Percentiles rank a stretch among this genome's conserved stretches.
Evolutionary conservation across 192 early-diverging fungal genomes (phyloP).

Genomic region (Dissophora globulifera): DNA sequence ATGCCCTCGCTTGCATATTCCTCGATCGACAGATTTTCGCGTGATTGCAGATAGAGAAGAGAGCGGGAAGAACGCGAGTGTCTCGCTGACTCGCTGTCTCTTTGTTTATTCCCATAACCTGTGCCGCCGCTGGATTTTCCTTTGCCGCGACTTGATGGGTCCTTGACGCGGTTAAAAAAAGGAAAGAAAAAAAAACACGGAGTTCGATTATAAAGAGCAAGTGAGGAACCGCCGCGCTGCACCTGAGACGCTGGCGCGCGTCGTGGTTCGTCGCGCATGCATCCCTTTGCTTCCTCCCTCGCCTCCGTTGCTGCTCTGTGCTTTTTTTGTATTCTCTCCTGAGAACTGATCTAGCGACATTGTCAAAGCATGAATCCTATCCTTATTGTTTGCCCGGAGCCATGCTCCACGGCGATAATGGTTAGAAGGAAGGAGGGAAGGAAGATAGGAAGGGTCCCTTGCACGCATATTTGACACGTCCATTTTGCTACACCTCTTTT

Average conservation of each 20-base stretch:
- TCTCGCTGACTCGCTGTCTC: too few species aligned
- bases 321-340: constrained; percentile 9
- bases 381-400: background rate
- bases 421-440: too few species aligned
- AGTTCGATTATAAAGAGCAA: too few species aligned
- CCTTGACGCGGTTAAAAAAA: background rate
- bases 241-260: too few species aligned
- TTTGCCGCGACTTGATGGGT: background rate
- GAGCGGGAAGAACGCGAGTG: background rate
- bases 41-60: background rate
- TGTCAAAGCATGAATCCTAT: background rate
- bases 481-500: background rate
- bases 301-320: constrained; percentile 12
- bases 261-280: background rate
- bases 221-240: too few species aligned
- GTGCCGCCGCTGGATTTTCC: background rate
- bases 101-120: background rate
- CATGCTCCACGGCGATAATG: background rate
- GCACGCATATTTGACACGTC: background rate
- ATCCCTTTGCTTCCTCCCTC: constrained; percentile 14
- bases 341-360: background rate
- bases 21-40: too few species aligned
- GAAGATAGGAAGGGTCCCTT: too few species aligned
- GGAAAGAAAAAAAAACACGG: too few species aligned
- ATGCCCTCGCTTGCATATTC: too few species aligned